Evolutionary conservation across 2,329 filamentous ascomycete genomes (phyloP).

Genomic region (Penicillium rolfsii): DNA sequence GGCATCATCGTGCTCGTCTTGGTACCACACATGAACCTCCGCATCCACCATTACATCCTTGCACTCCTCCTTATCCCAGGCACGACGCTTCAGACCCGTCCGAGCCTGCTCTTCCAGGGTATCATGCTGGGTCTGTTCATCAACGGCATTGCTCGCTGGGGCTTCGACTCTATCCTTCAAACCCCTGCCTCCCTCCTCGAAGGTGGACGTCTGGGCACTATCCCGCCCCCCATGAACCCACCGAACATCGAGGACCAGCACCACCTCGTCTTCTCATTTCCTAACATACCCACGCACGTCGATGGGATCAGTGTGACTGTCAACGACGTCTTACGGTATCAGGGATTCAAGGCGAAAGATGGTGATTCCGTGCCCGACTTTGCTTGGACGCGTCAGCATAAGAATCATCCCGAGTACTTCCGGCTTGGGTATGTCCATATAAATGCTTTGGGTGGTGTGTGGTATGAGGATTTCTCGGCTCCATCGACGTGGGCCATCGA

Average conservation of each 20-base stretch:
- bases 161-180: slow-evolving; percentile 63
- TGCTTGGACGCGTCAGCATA: slow-evolving; percentile 40
- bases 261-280: slow-evolving; percentile 43
- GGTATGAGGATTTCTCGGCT: slow-evolving; percentile 48
- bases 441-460: slow-evolving; percentile 40
- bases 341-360: slow-evolving; percentile 53
- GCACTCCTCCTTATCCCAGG: slow-evolving; percentile 62
- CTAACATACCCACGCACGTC: slow-evolving; percentile 33
- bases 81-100: slow-evolving; percentile 62
- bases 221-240: slow-evolving; percentile 36
- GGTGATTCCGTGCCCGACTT: slow-evolving; percentile 29
- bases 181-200: slow-evolving; percentile 55
- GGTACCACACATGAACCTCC: slow-evolving; percentile 60
- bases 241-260: slow-evolving; percentile 27
- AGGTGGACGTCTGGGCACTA: slow-evolving; percentile 40
- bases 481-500: slow-evolving; percentile 35
- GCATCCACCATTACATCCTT: slow-evolving; percentile 68
- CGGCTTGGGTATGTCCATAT: slow-evolving; percentile 48
- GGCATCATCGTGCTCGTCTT: slow-evolving; percentile 54
- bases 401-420: slow-evolving; percentile 45
- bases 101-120: slow-evolving; percentile 63
- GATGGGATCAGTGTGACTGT: slow-evolving; percentile 63
- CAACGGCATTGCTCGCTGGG: slow-evolving; percentile 67
- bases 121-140: slow-evolving; percentile 64
- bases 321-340: slow-evolving; percentile 64